Evolutionary conservation across 768 basidiomycete species (phyloP).

Genomic region (Rubroboletus pulcherrimus): DNA sequence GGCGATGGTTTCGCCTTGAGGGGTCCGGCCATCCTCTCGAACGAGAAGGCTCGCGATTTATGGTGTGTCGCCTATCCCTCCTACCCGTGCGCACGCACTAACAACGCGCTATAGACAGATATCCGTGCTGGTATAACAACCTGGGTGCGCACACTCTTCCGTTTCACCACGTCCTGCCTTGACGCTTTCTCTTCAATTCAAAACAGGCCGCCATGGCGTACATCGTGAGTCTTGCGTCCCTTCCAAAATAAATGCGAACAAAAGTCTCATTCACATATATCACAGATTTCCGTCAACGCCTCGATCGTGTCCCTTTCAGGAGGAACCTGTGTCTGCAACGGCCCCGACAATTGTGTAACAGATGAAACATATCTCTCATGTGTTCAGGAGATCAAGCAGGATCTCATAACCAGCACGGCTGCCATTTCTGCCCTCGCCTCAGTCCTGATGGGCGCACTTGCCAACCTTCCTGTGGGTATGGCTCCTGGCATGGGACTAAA

Average conservation of each 20-base stretch:
- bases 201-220: slow-evolving; percentile 77
- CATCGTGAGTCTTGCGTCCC: slow-evolving; percentile 47
- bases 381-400: slow-evolving; percentile 58
- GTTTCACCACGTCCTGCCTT: slow-evolving; percentile 3
- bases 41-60: slow-evolving; percentile 61
- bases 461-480: slow-evolving; percentile 86
- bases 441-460: slow-evolving; percentile 78
- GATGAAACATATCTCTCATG: slow-evolving; percentile 57
- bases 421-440: slow-evolving; percentile 72
- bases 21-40: slow-evolving; percentile 64
- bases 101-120: slow-evolving; percentile 50
- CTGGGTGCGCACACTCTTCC: slow-evolving; percentile 51
- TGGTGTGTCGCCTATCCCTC: slow-evolving; percentile 32
- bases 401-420: slow-evolving; percentile 81
- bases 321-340: slow-evolving; percentile 75
- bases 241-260: neutral
- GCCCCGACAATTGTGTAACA: slow-evolving; percentile 48
- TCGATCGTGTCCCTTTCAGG: slow-evolving; percentile 72
- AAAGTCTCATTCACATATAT: neutral
- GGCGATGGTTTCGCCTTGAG: slow-evolving; percentile 71
- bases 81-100: neutral
- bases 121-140: slow-evolving; percentile 77
- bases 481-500: slow-evolving; percentile 84
- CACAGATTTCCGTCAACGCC: slow-evolving; percentile 81
- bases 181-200: neutral